A percentile compares a stretch with the other conserved stretches of the same genome.
phyloP scores from a whole-genome alignment of 495 filamentous ascomycete species.

The Penicillium atrosanguineum region DNA sequence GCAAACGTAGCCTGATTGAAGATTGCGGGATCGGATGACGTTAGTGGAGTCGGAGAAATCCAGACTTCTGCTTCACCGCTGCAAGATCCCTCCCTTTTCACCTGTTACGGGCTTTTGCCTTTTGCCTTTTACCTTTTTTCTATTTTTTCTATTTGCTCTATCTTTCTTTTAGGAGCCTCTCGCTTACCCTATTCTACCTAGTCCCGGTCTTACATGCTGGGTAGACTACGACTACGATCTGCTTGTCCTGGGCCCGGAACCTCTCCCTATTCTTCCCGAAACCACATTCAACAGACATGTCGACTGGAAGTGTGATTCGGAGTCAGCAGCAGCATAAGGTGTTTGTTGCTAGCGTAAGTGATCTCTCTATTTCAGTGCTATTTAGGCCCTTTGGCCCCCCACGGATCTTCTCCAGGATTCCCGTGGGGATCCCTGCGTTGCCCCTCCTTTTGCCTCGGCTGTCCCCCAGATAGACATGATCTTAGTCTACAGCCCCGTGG shows the following conservation, averaged over 20 bases:
- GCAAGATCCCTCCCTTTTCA: slow-evolving; percentile 3
- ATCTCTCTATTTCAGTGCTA: not conserved
- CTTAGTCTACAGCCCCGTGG: not conserved
- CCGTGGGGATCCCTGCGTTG: slow-evolving; percentile 12
- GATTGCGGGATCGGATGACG: slow-evolving; percentile 13
- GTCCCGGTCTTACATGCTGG: slow-evolving; percentile 3
- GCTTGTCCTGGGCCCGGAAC: slow-evolving; percentile 16
- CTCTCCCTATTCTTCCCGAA: slow-evolving; percentile 25
- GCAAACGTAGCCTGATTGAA: slow-evolving; percentile 1
- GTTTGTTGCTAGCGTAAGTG: slow-evolving; percentile 31
- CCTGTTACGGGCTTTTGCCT: not conserved
- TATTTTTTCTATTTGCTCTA: slow-evolving; percentile 6
- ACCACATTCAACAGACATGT: slow-evolving; percentile 16
- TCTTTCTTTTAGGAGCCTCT: slow-evolving; percentile 1
- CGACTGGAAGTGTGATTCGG: slow-evolving; percentile 18
- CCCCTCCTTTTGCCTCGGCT: slow-evolving; percentile 17
- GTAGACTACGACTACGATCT: slow-evolving; percentile 2
- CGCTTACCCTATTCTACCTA: slow-evolving; percentile 2
- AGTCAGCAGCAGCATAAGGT: slow-evolving; percentile 27
- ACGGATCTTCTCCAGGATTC: not conserved
- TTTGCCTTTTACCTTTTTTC: not conserved
- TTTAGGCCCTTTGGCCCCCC: not conserved
- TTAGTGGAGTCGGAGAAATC: slow-evolving; percentile 20
- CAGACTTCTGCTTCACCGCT: slow-evolving; percentile 19
- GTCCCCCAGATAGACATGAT: not conserved